phyloP scores from a whole-genome alignment of 192 early-diverging fungal genomes.

The Mortierella alpina region DNA sequence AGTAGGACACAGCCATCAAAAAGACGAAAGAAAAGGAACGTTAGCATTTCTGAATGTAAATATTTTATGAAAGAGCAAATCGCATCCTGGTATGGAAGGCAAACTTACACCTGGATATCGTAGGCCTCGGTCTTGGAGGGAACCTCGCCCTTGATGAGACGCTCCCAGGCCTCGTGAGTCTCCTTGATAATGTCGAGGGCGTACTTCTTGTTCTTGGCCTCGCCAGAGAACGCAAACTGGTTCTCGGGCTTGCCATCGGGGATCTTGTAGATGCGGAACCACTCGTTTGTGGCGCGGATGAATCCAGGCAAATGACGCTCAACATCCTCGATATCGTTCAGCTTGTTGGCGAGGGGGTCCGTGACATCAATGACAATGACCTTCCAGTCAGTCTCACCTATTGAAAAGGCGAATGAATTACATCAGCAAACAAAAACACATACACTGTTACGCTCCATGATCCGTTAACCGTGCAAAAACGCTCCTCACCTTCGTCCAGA shows the following conservation, averaged over 20 bases:
- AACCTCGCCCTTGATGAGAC: conserved; percentile 75
- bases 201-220: conserved; percentile 90
- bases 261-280: conserved; percentile 99
- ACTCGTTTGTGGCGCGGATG: conserved; percentile 96
- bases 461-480: not conserved
- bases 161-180: conserved; percentile 94
- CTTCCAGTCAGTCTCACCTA: conserved; percentile 99
- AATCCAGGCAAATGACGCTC: conserved; percentile 97
- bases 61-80: not conserved
- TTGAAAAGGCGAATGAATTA: not conserved
- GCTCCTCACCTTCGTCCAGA: conserved; percentile 87
- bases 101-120: conserved; percentile 76
- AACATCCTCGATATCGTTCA: conserved; percentile 99
- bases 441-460: too few relatives aligned
- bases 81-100: too few relatives aligned
- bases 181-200: conserved; percentile 91
- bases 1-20: not conserved
- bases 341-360: conserved; percentile 96
- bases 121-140: conserved; percentile 76
- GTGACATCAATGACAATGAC: conserved; percentile 97
- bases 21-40: not conserved
- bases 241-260: conserved; percentile 99
- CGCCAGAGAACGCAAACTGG: conserved; percentile 97
- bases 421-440: not conserved
- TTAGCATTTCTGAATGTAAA: not conserved